Base-by-base conservation (phyloP, 2,329 filamentous ascomycete genomes). In the Aspergillus arachidicola region DNA sequence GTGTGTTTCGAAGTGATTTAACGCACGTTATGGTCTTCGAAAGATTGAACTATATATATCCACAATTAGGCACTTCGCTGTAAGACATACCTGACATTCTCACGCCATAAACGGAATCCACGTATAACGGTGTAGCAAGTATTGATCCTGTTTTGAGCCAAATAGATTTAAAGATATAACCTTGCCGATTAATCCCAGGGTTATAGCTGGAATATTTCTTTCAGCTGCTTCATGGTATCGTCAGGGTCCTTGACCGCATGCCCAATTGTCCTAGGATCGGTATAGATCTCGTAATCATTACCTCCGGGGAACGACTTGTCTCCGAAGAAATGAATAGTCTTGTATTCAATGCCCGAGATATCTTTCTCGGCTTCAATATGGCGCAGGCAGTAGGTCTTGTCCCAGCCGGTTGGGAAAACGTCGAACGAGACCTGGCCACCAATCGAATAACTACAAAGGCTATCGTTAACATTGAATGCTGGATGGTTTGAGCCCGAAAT, bases 341-440 rank as follows among this genome's bases (percentile, higher is more conserved):
- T 92, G 84, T 94, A 98, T 28, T 89, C 82, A 56, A 79, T 69
- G 5, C 81, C 81, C 9, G 77, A 76, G 67, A 96, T 83, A 66
- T 90, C 89, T 73, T 87, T 89, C 79, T 97, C 94, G 67, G 86
- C 86, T 82, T 95, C 92, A 66, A 98, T 84, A 80, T 97, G 94
- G 72, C 87, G 84, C 70, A 98, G 85, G 83, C 94, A 97, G 86
- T 97, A 99, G 11, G 92, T 97, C 89, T 98, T 99, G 83, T 99
- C 95, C 95, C 95, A 99, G 75, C 95, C 95, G 2, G 84, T 87
- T 68, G 95, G 95, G 86, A 99, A 99, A 73, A 98, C 91, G 76
- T 99, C 95, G 79, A 99, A 99, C 64, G 94, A 97, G 80, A 99
- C 97, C 77, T 97, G 93, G 59, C 95, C 95, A 71, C 95, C 95